These are phyloP conservation scores for Phytopythium helicoides DNA, from an alignment of 352 stramenopile genomes.

Conservation along the genomic window DNA sequence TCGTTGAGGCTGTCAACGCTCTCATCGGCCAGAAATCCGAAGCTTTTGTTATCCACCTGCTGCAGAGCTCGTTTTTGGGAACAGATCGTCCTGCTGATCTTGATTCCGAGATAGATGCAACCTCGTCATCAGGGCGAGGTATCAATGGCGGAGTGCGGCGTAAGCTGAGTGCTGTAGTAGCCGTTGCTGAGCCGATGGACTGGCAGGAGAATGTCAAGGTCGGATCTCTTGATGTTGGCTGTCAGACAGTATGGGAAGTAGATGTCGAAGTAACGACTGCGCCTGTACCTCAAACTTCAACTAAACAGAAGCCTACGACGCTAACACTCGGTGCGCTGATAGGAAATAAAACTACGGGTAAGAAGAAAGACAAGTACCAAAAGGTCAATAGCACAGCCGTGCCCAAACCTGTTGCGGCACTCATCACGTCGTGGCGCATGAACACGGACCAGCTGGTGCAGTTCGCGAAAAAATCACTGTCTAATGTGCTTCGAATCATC, in stretches of 20 bases:
- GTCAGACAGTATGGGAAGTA: constrained; percentile 41
- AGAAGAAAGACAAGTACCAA: constrained; percentile 66
- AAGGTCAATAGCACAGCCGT: constrained; percentile 70
- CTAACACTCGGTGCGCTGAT: constrained; percentile 61
- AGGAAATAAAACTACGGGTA: constrained; percentile 17
- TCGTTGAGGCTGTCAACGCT: constrained; percentile 35
- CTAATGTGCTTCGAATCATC: constrained; percentile 64
- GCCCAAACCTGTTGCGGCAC: constrained; percentile 48
- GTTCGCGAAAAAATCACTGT: constrained; percentile 75
- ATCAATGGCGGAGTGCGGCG: constrained; percentile 24
- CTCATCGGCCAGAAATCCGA: constrained; percentile 37
- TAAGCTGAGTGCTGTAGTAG: constrained; percentile 52
- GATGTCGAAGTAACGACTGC: constrained; percentile 9
- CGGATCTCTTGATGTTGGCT: constrained; percentile 38
- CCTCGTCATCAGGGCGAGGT: background rate
- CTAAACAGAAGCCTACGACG: constrained; percentile 18
- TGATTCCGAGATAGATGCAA: background rate
- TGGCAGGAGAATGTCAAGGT: constrained; percentile 62
- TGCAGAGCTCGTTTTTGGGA: constrained; percentile 17
- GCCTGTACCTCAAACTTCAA: background rate
- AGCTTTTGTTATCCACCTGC: constrained; percentile 33
- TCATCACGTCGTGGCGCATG: constrained; percentile 84
- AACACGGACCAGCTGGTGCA: constrained; percentile 77
- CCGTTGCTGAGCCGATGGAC: constrained; percentile 59
- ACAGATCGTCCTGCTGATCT: too few species aligned